These are phyloP conservation scores for Gossypium herbaceum DNA, from an alignment of 345 rosid species.

Conservation along the genomic window DNA sequence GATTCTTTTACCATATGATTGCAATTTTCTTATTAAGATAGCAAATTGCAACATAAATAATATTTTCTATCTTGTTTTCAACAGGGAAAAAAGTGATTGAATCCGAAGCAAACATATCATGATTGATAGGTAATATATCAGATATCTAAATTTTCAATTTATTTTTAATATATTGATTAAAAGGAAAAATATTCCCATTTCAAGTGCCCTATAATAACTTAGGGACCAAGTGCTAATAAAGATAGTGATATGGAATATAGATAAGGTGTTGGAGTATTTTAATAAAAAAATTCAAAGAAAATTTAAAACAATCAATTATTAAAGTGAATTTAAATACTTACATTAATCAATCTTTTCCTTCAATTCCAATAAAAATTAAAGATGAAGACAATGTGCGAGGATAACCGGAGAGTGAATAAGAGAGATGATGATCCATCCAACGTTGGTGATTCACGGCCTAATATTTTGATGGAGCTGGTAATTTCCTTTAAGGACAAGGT, in stretches of 20 bases:
- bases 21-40: not conserved
- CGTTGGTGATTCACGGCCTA: too few species aligned
- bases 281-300: too few species aligned
- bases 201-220: not conserved
- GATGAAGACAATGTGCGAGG: too few species aligned
- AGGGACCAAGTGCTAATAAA: not conserved
- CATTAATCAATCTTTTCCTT: too few species aligned
- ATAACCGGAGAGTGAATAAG: too few species aligned
- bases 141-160: not conserved
- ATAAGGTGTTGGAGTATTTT: too few species aligned
- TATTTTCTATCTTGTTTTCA: not conserved
- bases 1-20: not conserved
- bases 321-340: too few species aligned
- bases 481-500: too few species aligned
- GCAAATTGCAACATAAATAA: not conserved
- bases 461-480: too few species aligned
- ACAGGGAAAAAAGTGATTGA: not conserved
- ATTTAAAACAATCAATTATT: too few species aligned
- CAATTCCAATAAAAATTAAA: too few species aligned
- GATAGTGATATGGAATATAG: not conserved
- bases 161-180: not conserved
- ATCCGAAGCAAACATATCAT: conserved; percentile 4
- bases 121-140: not conserved
- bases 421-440: too few species aligned
- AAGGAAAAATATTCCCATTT: not conserved